These are phyloP conservation scores for Cerrena zonata DNA, from an alignment of 1,284 basidiomycete genomes.

Conservation along the genomic window DNA sequence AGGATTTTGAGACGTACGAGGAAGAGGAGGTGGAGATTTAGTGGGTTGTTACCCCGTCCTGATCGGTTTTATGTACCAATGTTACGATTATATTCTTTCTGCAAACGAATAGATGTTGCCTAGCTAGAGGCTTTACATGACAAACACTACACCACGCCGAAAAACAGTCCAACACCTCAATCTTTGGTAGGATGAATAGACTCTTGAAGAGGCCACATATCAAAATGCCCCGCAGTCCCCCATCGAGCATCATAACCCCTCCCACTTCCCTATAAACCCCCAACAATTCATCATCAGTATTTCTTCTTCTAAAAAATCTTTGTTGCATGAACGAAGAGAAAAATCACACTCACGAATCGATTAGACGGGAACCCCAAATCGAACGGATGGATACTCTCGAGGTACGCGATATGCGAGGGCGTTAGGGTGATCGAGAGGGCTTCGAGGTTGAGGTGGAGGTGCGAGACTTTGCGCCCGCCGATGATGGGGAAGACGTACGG, in stretches of 20 bases:
- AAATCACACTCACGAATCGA: constrained; percentile 29
- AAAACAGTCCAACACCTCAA: too few relatives aligned
- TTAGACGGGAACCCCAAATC: constrained; percentile 36
- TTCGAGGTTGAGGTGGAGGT: constrained; percentile 40
- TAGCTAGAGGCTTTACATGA: too few relatives aligned
- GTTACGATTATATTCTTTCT: too few relatives aligned
- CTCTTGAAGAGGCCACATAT: neutral
- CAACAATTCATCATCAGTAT: neutral
- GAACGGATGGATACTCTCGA: constrained; percentile 36
- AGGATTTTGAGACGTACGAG: too few relatives aligned
- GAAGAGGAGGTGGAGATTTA: too few relatives aligned
- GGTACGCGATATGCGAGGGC: constrained; percentile 34
- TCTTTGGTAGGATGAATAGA: neutral
- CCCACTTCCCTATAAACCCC: neutral
- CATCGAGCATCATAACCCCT: neutral
- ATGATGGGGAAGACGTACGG: constrained; percentile 38
- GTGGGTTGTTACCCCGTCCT: too few relatives aligned
- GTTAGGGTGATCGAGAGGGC: constrained; percentile 39
- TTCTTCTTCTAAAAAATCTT: neutral
- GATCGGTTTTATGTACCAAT: too few relatives aligned
- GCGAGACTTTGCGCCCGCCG: constrained; percentile 44
- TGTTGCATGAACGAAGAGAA: neutral
- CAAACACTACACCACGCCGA: too few relatives aligned
- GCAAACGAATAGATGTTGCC: too few relatives aligned
- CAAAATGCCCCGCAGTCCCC: constrained; percentile 1